Conservation (phyloP, 2,329 filamentous ascomycete species). For the Pseudogymnoascus sp. region DNA sequence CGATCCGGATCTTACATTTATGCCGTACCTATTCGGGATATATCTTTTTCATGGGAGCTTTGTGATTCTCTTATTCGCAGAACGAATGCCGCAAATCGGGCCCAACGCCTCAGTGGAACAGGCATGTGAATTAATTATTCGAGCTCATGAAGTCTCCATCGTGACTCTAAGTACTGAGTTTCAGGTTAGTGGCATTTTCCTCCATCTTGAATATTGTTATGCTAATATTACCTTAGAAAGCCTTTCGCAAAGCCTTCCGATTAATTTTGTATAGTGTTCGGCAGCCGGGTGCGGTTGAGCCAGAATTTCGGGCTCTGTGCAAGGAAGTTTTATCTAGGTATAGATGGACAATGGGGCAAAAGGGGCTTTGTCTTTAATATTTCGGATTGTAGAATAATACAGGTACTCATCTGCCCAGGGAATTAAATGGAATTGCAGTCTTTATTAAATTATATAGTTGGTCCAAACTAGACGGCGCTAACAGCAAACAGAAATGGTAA, state of each 20-base stretch:
- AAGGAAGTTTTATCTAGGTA: not conserved
- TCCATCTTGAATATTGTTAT: not conserved
- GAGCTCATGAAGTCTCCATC: constrained; percentile 42
- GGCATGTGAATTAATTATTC: constrained; percentile 41
- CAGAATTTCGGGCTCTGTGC: not conserved
- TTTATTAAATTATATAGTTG: not conserved
- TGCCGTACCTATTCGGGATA: constrained; percentile 44
- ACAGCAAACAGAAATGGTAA: not conserved
- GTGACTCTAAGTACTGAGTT: constrained; percentile 42
- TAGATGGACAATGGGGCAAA: not conserved
- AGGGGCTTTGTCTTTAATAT: not conserved
- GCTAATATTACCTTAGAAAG: not conserved
- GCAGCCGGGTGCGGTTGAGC: not conserved
- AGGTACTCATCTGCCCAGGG: not conserved
- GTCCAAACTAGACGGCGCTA: not conserved
- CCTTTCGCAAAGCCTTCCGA: not conserved
- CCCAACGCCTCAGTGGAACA: constrained; percentile 37
- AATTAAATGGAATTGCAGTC: not conserved
- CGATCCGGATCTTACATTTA: constrained; percentile 43
- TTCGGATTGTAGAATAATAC: not conserved
- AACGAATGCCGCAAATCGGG: constrained; percentile 37
- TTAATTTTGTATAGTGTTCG: not conserved
- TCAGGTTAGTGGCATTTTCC: constrained; percentile 23
- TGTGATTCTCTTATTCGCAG: constrained; percentile 39
- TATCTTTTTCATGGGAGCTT: constrained; percentile 44